Evolutionary conservation across 164 flowering plant genomes (phyloP), one percentile per base, ranked within the genome.

Genomic region (Litsea cubeba): DNA sequence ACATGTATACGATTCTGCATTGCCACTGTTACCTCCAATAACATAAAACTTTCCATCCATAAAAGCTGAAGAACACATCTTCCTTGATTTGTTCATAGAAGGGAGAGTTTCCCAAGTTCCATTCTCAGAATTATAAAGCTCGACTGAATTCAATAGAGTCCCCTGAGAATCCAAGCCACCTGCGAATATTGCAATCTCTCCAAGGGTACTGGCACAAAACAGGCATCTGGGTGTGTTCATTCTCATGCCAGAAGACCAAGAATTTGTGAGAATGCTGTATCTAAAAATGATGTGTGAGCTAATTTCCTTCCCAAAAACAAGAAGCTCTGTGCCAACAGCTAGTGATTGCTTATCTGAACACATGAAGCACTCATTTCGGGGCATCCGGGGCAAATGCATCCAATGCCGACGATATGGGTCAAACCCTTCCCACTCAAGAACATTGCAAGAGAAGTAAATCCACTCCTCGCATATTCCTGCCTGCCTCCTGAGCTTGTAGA

Each of bases 271-370:
- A 40, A 95, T 75, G 74, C 98, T 93, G 54, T 95, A 95, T 58
- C 87, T 86, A 74, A 87, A 88, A 23, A 89, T 90, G 3, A 90
- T 90, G 71, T 84, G 85, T 24, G 93, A 79, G 28, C 51, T 75
- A 18, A 90, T 67, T 67, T 87, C 99, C 78, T 82, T 88, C 22
- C 98, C 97, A 77, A 95, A 95, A 1, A 95, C 98, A 20, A 95
- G 98, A 75, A 95, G 92, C 75, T 95, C 98, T 5, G 99, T 90
- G 12, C 99, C 99, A 70, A 93, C 98, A 17, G 94, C 98, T 62
- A 91, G 80, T 17, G 99, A 95, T 74, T 95, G 97, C 87, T 93
- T 93, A 75, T 95, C 99, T 0, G 96, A 85, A 46, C 82, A 88
- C 85, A 85, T 83, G 75, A 93, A 94, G 72, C 92, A 89, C 4